These are phyloP conservation scores for Debaryomyces udenii DNA, from an alignment of 1,139 yeast species.

Conservation along the genomic window DNA sequence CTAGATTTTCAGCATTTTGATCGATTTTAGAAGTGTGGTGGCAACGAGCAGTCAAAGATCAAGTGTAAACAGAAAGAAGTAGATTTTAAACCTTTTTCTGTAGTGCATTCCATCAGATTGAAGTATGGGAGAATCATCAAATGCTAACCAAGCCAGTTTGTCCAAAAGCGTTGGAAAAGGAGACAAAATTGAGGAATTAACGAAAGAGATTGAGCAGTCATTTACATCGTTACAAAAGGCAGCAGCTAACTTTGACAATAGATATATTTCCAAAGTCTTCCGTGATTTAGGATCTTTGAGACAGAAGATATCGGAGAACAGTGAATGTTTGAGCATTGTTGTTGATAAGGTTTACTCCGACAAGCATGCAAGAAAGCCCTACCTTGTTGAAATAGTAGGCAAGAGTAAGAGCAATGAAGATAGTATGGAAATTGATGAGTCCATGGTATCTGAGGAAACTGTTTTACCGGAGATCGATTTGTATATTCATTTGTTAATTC, in stretches of 20 bases:
- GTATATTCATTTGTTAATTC: conserved; percentile 77
- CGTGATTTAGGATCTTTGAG: conserved; percentile 82
- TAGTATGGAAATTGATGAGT: conserved; percentile 29
- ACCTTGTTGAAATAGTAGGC: conserved; percentile 24
- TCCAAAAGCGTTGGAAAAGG: conserved; percentile 32
- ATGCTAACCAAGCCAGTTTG: conserved; percentile 26
- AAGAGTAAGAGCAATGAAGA: conserved; percentile 23
- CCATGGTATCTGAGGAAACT: conserved; percentile 20
- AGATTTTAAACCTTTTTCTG: too few species aligned
- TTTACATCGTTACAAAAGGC: conserved; percentile 68
- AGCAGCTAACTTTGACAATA: conserved; percentile 77
- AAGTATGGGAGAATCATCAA: conserved; percentile 11
- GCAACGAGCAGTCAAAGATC: conserved; percentile 15
- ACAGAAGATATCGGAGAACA: conserved; percentile 53
- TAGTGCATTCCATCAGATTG: not conserved
- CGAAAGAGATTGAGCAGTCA: conserved; percentile 53
- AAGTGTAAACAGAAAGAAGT: too few species aligned
- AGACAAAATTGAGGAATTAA: conserved; percentile 18
- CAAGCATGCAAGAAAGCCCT: conserved; percentile 43
- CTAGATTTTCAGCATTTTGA: conserved; percentile 11
- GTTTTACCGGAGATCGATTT: conserved; percentile 79
- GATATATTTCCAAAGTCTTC: conserved; percentile 82
- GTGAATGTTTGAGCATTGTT: conserved; percentile 54
- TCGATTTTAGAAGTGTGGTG: conserved; percentile 11
- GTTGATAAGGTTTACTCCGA: conserved; percentile 58